Conservation (phyloP, 441 rosid genomes). For the Isatis lusitanica region DNA sequence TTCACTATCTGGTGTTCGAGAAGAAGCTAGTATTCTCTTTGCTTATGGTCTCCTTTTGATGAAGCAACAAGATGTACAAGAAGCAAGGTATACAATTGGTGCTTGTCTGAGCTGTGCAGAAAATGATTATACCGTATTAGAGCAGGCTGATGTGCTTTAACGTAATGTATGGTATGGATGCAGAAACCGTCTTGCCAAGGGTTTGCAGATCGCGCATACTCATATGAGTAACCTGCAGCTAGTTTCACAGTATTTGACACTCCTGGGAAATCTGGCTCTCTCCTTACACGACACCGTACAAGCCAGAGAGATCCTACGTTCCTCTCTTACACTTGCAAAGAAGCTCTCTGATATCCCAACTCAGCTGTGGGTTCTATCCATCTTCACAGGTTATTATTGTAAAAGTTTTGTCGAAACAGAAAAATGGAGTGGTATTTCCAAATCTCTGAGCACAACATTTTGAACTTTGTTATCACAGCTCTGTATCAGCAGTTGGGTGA, state of each 20-base stretch:
- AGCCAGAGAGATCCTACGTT: constrained; percentile 92
- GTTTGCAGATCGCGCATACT: constrained; percentile 86
- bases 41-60: constrained; percentile 89
- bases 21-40: constrained; percentile 87
- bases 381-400: constrained; percentile 58
- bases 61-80: constrained; percentile 92
- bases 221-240: constrained; percentile 97
- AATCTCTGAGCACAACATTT: constrained; percentile 11
- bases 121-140: background rate
- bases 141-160: background rate
- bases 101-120: background rate
- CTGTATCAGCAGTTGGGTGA: constrained; percentile 74
- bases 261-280: constrained; percentile 90
- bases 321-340: constrained; percentile 86
- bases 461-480: constrained; percentile 39
- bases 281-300: constrained; percentile 86
- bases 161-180: constrained; percentile 32
- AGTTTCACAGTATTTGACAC: constrained; percentile 85
- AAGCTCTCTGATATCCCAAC: constrained; percentile 89
- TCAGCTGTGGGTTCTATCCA: constrained; percentile 93
- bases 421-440: background rate
- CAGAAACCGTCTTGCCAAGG: constrained; percentile 92
- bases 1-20: constrained; percentile 82
- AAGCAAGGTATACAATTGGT: constrained; percentile 65
- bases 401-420: background rate